Percentiles rank a stretch among this genome's conserved stretches.
phyloP scores from a whole-genome alignment of 202 grass and related monocot genomes.

The Carex sylvatica region DNA sequence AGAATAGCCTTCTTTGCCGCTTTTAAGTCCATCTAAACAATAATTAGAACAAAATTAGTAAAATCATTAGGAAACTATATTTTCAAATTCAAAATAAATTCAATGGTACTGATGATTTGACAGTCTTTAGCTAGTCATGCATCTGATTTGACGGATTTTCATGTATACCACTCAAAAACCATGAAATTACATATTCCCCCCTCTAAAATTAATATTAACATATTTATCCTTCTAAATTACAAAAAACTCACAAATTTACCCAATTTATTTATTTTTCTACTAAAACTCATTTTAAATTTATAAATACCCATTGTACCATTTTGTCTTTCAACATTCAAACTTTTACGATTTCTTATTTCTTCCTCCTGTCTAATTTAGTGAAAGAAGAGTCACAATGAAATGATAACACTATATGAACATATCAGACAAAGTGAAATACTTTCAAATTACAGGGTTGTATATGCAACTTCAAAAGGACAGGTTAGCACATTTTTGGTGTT shows the following conservation, averaged over 20 bases:
- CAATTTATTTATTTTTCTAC: too few relatives aligned
- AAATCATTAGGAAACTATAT: neutral
- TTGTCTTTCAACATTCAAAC: neutral
- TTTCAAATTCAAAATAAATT: neutral
- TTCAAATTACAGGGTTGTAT: too few relatives aligned
- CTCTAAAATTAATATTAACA: too few relatives aligned
- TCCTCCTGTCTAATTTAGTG: neutral
- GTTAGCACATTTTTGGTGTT: too few relatives aligned
- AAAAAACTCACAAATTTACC: too few relatives aligned
- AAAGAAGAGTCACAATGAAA: neutral
- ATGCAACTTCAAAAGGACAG: too few relatives aligned
- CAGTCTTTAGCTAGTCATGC: neutral
- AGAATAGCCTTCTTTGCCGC: conserved; percentile 74
- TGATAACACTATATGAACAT: neutral
- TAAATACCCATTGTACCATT: too few relatives aligned
- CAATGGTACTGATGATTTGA: neutral
- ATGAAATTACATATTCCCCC: neutral
- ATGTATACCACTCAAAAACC: too few relatives aligned
- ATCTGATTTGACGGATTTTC: too few relatives aligned
- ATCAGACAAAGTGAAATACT: neutral
- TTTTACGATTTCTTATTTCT: neutral
- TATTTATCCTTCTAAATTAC: too few relatives aligned
- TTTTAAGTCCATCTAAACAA: conserved; percentile 84
- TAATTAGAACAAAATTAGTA: neutral
- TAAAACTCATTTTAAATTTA: too few relatives aligned